These are phyloP conservation scores for Euphorbia tirucalli DNA, from an alignment of 345 rosid genomes.

Conservation along the genomic window DNA sequence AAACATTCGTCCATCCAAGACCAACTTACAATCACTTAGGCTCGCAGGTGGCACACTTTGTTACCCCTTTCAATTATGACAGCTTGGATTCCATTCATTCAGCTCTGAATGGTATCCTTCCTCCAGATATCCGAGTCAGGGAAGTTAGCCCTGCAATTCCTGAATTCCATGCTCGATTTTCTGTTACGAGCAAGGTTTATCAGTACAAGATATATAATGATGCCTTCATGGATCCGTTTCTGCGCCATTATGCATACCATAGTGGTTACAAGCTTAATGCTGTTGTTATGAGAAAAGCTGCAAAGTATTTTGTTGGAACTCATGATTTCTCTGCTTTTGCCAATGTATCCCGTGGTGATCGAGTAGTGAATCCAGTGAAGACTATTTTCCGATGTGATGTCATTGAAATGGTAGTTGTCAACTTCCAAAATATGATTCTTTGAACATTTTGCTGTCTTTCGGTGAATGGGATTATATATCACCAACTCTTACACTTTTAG, in stretches of 20 bases:
- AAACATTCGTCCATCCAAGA: conserved; percentile 14
- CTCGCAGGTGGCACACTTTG: conserved; percentile 86
- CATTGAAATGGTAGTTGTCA: conserved; percentile 55
- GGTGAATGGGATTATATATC: too few species aligned
- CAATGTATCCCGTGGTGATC: conserved; percentile 64
- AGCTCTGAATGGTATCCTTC: conserved; percentile 85
- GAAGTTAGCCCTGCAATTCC: conserved; percentile 73
- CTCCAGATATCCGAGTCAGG: conserved; percentile 73
- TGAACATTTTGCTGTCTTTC: too few species aligned
- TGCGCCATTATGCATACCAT: conserved; percentile 61
- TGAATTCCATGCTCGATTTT: conserved; percentile 87
- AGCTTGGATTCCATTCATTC: conserved; percentile 62
- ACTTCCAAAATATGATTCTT: conserved; percentile 1
- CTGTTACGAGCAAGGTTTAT: conserved; percentile 67
- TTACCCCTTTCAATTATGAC: conserved; percentile 78
- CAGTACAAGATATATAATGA: conserved; percentile 76
- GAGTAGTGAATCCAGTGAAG: conserved; percentile 68
- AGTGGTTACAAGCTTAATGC: conserved; percentile 58
- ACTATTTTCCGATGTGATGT: conserved; percentile 62
- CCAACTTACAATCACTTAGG: conserved; percentile 23
- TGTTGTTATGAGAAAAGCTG: conserved; percentile 64
- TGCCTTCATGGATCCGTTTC: conserved; percentile 81
- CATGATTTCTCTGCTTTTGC: conserved; percentile 90
- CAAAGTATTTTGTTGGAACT: conserved; percentile 56
- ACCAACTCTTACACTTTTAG: too few species aligned